phyloP scores from a whole-genome alignment of 495 filamentous ascomycete species.

The Xylaria sp. region DNA sequence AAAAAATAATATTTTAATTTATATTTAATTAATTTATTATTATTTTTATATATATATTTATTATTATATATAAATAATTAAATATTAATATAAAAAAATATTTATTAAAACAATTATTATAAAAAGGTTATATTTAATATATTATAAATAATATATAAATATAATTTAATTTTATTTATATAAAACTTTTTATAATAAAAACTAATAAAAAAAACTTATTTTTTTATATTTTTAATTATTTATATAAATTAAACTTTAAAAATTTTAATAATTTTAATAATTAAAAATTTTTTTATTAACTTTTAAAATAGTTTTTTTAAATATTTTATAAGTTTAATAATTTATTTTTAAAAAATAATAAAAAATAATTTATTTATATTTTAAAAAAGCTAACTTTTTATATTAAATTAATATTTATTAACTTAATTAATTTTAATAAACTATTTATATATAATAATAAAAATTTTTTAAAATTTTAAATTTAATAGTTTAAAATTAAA shows the following conservation, averaged over 20 bases:
- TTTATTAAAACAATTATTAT: neutral
- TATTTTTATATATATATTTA: too few relatives aligned
- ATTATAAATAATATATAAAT: neutral
- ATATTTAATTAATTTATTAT: neutral
- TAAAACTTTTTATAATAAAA: neutral
- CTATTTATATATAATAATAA: neutral
- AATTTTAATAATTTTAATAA: neutral
- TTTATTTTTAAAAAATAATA: neutral
- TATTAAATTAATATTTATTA: neutral
- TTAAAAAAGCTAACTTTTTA: neutral
- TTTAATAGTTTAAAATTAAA: neutral
- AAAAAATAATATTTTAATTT: neutral
- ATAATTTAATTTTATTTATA: neutral
- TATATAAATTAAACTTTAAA: neutral
- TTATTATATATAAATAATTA: too few relatives aligned
- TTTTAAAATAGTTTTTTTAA: neutral
- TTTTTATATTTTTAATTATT: too few relatives aligned
- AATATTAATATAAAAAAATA: too few relatives aligned
- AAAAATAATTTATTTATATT: neutral
- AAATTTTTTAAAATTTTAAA: neutral
- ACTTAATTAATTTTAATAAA: neutral
- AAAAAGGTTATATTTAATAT: neutral
- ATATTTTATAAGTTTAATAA: too few relatives aligned
- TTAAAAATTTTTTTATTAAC: neutral
- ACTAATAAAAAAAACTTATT: too few relatives aligned